These are phyloP conservation scores for Thalassiosira profunda DNA, from an alignment of 108 stramenopile species.

Conservation along the genomic window DNA sequence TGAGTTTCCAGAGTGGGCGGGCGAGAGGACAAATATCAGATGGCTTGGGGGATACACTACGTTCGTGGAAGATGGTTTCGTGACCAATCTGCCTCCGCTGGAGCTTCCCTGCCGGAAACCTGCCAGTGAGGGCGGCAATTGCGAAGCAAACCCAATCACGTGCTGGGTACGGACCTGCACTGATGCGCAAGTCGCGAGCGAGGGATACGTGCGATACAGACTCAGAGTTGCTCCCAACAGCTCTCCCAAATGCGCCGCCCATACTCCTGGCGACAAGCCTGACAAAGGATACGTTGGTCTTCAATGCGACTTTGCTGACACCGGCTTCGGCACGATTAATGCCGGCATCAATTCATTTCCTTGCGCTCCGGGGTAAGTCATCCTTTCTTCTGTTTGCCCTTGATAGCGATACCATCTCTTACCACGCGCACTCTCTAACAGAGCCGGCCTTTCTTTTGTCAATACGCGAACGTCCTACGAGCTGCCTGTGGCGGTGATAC, in stretches of 20 bases:
- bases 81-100: no score
- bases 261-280: not conserved
- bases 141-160: not conserved
- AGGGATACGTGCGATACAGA: not conserved
- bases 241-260: not conserved
- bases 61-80: slow-evolving; percentile 14
- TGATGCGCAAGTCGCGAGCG: not conserved
- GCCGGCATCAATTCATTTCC: no score
- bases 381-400: no score
- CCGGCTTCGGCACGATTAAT: not conserved
- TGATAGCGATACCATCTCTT: not conserved
- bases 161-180: slow-evolving; percentile 4
- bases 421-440: not conserved
- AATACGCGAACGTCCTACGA: not conserved
- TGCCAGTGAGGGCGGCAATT: no score
- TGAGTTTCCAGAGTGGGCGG: no score
- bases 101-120: no score
- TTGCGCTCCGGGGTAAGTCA: no score
- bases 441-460: not conserved
- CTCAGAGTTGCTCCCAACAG: not conserved
- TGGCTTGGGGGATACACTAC: slow-evolving; percentile 18
- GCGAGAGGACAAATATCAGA: not conserved
- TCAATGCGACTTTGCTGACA: not conserved
- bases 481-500: not conserved
- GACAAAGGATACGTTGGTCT: not conserved